Evolutionary conservation across 495 filamentous ascomycete genomes (phyloP).

Genomic region (Aspergillus bridgeri): DNA sequence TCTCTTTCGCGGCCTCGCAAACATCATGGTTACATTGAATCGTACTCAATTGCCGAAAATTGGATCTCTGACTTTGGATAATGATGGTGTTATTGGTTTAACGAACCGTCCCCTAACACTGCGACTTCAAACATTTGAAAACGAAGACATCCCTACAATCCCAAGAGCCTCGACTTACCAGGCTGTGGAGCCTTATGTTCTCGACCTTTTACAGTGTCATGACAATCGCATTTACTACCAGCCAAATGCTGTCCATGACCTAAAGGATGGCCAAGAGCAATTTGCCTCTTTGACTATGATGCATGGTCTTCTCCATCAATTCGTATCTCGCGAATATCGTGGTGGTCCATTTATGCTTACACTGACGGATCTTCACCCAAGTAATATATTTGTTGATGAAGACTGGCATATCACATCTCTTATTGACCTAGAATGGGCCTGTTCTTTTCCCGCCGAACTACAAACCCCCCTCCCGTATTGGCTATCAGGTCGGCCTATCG

Average conservation of each 20-base stretch:
- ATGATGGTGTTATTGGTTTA: slow-evolving; percentile 23
- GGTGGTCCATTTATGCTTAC: slow-evolving; percentile 22
- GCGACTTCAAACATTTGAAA: slow-evolving; percentile 26
- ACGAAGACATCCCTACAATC: slow-evolving; percentile 30
- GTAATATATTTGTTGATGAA: slow-evolving; percentile 37
- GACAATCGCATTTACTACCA: slow-evolving; percentile 25
- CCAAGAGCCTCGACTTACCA: slow-evolving; percentile 23
- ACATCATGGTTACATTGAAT: slow-evolving; percentile 28
- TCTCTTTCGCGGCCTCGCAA: slow-evolving; percentile 25
- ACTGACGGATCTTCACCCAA: slow-evolving; percentile 25
- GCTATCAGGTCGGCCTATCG: slow-evolving; percentile 17
- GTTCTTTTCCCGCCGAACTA: slow-evolving; percentile 17
- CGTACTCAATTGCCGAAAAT: slow-evolving; percentile 28
- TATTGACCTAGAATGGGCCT: slow-evolving; percentile 27
- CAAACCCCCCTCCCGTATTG: background rate
- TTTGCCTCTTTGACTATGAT: slow-evolving; percentile 27
- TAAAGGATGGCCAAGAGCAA: slow-evolving; percentile 22
- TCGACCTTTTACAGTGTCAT: slow-evolving; percentile 28
- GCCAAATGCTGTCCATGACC: slow-evolving; percentile 26
- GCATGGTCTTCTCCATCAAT: slow-evolving; percentile 23
- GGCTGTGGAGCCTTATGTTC: slow-evolving; percentile 21
- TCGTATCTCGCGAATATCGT: slow-evolving; percentile 14
- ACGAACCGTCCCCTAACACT: slow-evolving; percentile 31
- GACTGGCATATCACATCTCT: slow-evolving; percentile 21
- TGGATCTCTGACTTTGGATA: slow-evolving; percentile 30